Percentiles rank a stretch among this genome's conserved stretches.
Conservation (phyloP, 305 asterid genomes). For the Fraxinus nigra region DNA sequence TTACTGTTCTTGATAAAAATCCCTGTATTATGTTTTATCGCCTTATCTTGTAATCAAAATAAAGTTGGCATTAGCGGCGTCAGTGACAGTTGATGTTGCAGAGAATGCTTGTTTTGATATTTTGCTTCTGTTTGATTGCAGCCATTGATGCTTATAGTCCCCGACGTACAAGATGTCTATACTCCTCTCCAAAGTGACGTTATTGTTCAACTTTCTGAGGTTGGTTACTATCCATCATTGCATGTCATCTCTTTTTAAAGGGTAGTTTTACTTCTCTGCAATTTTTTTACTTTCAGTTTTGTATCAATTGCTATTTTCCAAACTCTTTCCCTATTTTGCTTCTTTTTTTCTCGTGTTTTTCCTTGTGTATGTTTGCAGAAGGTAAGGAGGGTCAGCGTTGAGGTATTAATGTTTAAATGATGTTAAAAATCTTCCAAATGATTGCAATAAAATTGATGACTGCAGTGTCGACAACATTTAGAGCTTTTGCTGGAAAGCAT, state of each 20-base stretch:
- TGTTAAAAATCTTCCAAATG: slow-evolving; percentile 13
- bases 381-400: slow-evolving; percentile 3
- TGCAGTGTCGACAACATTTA: slow-evolving; percentile 91
- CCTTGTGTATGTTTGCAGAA: background rate
- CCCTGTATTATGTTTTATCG: slow-evolving; percentile 20
- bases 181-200: slow-evolving; percentile 95
- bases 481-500: slow-evolving; percentile 86
- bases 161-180: slow-evolving; percentile 96
- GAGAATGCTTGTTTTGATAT: slow-evolving; percentile 22
- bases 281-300: slow-evolving; percentile 19
- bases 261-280: slow-evolving; percentile 20
- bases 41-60: slow-evolving; percentile 15
- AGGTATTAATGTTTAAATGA: slow-evolving; percentile 6
- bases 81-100: slow-evolving; percentile 12
- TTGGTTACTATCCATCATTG: slow-evolving; percentile 25
- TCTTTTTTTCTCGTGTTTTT: background rate
- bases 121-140: slow-evolving; percentile 44
- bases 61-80: slow-evolving; percentile 8
- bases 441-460: slow-evolving; percentile 20
- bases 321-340: slow-evolving; percentile 4
- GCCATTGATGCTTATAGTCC: slow-evolving; percentile 98
- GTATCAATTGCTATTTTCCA: background rate
- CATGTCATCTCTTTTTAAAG: slow-evolving; percentile 11
- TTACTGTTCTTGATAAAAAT: slow-evolving; percentile 11
- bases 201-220: slow-evolving; percentile 94